Base-by-base conservation (phyloP, 495 filamentous ascomycete species). In the Penicillium angulare region DNA sequence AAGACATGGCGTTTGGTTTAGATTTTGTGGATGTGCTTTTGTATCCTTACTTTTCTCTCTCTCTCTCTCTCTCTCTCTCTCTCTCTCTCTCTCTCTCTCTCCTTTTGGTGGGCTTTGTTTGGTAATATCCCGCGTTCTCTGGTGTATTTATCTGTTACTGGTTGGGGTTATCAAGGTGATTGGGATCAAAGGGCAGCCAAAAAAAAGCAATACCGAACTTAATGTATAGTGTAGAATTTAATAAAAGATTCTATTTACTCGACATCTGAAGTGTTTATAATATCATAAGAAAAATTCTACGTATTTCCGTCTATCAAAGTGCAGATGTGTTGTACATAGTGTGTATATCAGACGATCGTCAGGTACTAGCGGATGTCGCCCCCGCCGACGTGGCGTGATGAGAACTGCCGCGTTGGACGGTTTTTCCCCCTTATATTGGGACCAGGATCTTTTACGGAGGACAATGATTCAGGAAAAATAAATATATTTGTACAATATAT, bases 331-430 rank as follows among this genome's bases (percentile, higher is more conserved):
- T 32, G 10, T 33, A 7, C 18, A 17, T 15, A 21, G 4, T 8
- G 13, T 3, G 4, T 31, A 18, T 15, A 49, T 53, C 50, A 36
- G 47, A 32, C 47, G 41, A 58, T 53, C 47, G 13, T 18, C 36
- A 41, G 48, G 32, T 20, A 43, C 32, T 32, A 22, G 47, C 52
- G 50, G 56, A 47, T 52, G 18, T 38, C 16, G 29, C 44, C 22
- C 36, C 34, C 33, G 41, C 60, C 46, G 52, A 47, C 29, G 61
- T 64, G 61, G 61, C 54, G 41, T 61, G 58, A 57, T 49, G 27
- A 43, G 26, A 34, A 47, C 10, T 39, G 29, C 20, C 38, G 34
- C 16, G 17, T 38, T 17, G 17, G 15, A 20, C 7, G 17, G 18
- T 7, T n/a, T 39, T 21, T 9, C 18, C 36, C 20, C 36, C 13